Evolutionary conservation across 441 rosid species (phyloP).

Genomic region (Eutrema salsugineum): DNA sequence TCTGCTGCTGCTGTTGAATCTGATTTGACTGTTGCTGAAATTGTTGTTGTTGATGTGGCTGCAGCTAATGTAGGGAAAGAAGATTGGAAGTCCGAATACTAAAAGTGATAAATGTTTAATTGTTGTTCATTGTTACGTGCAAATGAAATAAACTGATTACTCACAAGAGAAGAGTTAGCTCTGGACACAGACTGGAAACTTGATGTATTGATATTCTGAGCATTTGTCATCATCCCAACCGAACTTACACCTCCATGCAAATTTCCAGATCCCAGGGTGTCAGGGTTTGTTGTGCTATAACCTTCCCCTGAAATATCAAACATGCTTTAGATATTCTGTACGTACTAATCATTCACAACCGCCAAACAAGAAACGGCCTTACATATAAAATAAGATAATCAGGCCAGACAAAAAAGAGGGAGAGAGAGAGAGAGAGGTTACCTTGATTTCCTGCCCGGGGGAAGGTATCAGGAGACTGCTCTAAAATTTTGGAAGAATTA

Average conservation of each 20-base stretch:
- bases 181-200: constrained; percentile 59
- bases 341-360: not conserved
- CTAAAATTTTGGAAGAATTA: constrained; percentile 59
- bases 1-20: constrained; percentile 64
- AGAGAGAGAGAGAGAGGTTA: constrained; percentile 30
- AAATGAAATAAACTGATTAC: constrained; percentile 57
- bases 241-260: constrained; percentile 52
- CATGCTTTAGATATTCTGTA: constrained; percentile 1
- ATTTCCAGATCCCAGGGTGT: constrained; percentile 65
- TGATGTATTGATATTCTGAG: constrained; percentile 20
- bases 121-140: constrained; percentile 46
- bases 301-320: constrained; percentile 67
- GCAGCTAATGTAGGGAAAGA: constrained; percentile 37
- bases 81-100: constrained; percentile 55
- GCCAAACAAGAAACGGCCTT: not conserved
- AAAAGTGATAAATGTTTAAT: constrained; percentile 43
- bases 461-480: constrained; percentile 61
- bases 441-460: constrained; percentile 56
- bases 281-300: constrained; percentile 53
- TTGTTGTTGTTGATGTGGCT: constrained; percentile 61
- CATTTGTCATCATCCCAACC: constrained; percentile 42
- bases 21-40: constrained; percentile 65
- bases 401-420: not conserved
- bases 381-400: not conserved
- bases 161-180: constrained; percentile 48